These are phyloP conservation scores for Malassezia japonica DNA, from an alignment of 1,284 basidiomycete genomes.

Conservation along the genomic window DNA sequence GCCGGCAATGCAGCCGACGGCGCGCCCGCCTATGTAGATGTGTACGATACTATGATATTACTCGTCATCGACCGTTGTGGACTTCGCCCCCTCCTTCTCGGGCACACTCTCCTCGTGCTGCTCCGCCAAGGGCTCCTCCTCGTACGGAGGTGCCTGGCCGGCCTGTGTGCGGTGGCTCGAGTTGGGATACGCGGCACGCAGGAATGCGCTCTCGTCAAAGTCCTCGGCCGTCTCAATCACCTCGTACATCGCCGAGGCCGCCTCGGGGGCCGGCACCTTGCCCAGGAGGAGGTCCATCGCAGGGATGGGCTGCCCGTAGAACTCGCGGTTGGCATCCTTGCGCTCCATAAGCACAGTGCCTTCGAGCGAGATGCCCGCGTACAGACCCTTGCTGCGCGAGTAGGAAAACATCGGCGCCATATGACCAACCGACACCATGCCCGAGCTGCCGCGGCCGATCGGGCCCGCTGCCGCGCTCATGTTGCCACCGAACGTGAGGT, in stretches of 20 bases:
- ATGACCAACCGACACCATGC: constrained; percentile 76
- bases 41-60: neutral
- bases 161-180: constrained; percentile 25
- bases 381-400: constrained; percentile 72
- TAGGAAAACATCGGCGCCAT: constrained; percentile 97
- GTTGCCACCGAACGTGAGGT: constrained; percentile 75
- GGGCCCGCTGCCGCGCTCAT: constrained; percentile 52
- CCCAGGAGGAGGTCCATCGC: constrained; percentile 81
- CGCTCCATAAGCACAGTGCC: constrained; percentile 90
- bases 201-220: constrained; percentile 59
- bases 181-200: constrained; percentile 60
- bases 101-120: neutral
- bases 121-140: neutral
- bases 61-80: neutral
- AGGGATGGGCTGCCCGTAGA: constrained; percentile 85
- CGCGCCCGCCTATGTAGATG: constrained; percentile 7
- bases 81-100: too few relatives aligned
- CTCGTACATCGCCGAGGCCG: constrained; percentile 84
- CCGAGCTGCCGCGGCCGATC: constrained; percentile 84
- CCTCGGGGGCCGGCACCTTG: constrained; percentile 88
- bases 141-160: constrained; percentile 4
- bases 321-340: constrained; percentile 66
- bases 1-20: neutral
- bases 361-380: constrained; percentile 86
- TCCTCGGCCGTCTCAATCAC: constrained; percentile 67